These are phyloP conservation scores for Eutrema japonicum DNA, from an alignment of 345 rosid species.

Conservation along the genomic window DNA sequence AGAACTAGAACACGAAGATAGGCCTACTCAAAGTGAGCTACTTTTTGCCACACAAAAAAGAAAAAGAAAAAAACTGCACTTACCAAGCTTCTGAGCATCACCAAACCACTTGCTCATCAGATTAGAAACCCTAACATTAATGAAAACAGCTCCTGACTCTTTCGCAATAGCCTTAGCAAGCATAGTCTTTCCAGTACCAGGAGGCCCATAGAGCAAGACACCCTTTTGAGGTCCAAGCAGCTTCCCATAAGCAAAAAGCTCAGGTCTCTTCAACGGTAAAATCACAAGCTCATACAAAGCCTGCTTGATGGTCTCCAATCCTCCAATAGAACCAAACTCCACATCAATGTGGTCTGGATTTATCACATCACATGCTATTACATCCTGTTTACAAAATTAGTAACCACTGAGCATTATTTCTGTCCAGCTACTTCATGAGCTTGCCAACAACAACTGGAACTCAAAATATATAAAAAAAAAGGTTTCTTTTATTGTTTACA, in stretches of 20 bases:
- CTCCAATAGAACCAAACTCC: slow-evolving; percentile 90
- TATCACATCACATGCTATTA: slow-evolving; percentile 94
- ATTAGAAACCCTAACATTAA: slow-evolving; percentile 84
- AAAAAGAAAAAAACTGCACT: slow-evolving; percentile 28
- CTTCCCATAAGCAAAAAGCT: slow-evolving; percentile 85
- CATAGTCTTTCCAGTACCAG: slow-evolving; percentile 99
- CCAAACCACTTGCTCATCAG: slow-evolving; percentile 99
- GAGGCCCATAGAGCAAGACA: slow-evolving; percentile 93
- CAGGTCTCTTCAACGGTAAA: slow-evolving; percentile 87
- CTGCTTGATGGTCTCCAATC: slow-evolving; percentile 77
- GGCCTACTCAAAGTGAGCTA: neutral
- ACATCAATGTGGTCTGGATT: slow-evolving; percentile 95
- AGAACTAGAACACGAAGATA: neutral
- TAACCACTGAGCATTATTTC: neutral
- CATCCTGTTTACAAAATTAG: slow-evolving; percentile 63
- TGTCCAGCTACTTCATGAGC: neutral
- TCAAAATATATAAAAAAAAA: neutral
- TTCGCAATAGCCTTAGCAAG: slow-evolving; percentile 98
- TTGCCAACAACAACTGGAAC: neutral
- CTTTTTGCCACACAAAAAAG: too few relatives aligned
- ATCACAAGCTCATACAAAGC: slow-evolving; percentile 89
- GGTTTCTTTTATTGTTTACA: neutral
- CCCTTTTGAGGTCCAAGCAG: slow-evolving; percentile 99
- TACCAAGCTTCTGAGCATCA: slow-evolving; percentile 98
- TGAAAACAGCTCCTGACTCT: slow-evolving; percentile 97